Conservation (phyloP, 129 eudicot genomes). For the carrot (Daucus carota) region DNA sequence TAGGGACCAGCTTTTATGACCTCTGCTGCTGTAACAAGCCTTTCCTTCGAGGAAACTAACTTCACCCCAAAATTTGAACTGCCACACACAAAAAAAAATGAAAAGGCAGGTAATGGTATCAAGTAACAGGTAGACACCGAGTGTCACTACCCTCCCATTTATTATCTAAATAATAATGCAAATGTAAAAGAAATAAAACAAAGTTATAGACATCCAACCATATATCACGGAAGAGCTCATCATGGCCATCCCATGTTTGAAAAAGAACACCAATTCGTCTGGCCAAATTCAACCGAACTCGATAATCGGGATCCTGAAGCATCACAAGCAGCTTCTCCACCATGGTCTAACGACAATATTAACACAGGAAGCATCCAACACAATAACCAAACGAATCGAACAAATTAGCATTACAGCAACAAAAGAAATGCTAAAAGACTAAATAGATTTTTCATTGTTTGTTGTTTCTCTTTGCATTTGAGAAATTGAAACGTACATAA, state of each 20-base stretch:
- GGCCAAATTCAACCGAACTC: conserved; percentile 72
- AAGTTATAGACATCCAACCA: conserved; percentile 34
- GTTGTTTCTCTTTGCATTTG: neutral
- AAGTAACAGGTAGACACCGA: neutral
- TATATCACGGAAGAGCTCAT: conserved; percentile 81
- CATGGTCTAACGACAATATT: conserved; percentile 50
- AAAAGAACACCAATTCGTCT: conserved; percentile 75
- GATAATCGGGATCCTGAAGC: conserved; percentile 88
- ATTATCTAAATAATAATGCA: neutral
- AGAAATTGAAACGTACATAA: neutral
- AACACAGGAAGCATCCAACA: conserved; percentile 15
- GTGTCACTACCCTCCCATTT: too few species aligned
- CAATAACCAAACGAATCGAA: conserved; percentile 10
- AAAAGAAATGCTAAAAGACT: neutral
- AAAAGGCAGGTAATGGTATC: neutral
- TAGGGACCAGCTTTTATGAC: conserved; percentile 75
- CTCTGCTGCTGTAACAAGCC: conserved; percentile 54
- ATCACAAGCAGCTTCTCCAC: conserved; percentile 71
- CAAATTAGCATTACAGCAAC: conserved; percentile 8
- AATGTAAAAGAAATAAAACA: neutral
- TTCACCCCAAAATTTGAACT: conserved; percentile 76
- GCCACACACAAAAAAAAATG: conserved; percentile 8
- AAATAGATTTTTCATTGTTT: neutral
- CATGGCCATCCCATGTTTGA: conserved; percentile 97
- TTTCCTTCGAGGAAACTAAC: conserved; percentile 46